Evolutionary conservation across 2,329 filamentous ascomycete species (phyloP), one percentile per base, ranked within the genome.

Genomic region (Mycocentrospora acerina): DNA sequence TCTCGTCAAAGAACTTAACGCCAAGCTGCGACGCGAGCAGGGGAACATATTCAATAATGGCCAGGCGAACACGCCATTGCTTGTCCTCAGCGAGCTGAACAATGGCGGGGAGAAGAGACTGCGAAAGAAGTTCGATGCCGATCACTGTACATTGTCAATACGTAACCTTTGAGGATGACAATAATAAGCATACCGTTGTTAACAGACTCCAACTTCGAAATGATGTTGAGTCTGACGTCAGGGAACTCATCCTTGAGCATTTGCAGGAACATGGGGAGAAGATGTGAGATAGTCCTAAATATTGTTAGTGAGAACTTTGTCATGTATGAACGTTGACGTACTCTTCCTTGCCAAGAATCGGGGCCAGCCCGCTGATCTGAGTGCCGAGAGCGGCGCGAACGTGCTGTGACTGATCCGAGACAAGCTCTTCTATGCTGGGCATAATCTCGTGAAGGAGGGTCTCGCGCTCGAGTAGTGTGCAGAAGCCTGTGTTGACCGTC

Each of bases 241-340:
- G 93, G 93, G 70, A 96, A 97, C 65, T 98, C 93, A 61, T 98
- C 93, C 79, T 97, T 98, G 59, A 98, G 83, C 93, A 98, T 98
- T 69, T 95, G 88, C 37, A 98, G 79, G 71, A 98, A 97, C 91
- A 98, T 98, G 37, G 93, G 93, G 29, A 98, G 81, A 29, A 98
- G 82, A 67, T 98, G 93, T 56, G 93, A 86, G 54, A 95, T 97
- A 19, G 93, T 98, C 71, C 88, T 93, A 53, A 1, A 31, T 25
- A 25, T 27, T 16, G 46, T 63, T 35, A 57, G 45, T 35, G 35
- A 15, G 51, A 52, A 54, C 54, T 49, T 58, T 48, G 46, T 49
- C 46, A 53, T 48, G 51, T 44, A 51, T 42, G 14, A 12, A 15
- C 14, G 19, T 12, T n/a, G 32, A 72, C 86, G 60, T 77, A 94